These are phyloP conservation scores for Eustoma russellianum DNA, from an alignment of 257 asterid genomes.

Conservation along the genomic window DNA sequence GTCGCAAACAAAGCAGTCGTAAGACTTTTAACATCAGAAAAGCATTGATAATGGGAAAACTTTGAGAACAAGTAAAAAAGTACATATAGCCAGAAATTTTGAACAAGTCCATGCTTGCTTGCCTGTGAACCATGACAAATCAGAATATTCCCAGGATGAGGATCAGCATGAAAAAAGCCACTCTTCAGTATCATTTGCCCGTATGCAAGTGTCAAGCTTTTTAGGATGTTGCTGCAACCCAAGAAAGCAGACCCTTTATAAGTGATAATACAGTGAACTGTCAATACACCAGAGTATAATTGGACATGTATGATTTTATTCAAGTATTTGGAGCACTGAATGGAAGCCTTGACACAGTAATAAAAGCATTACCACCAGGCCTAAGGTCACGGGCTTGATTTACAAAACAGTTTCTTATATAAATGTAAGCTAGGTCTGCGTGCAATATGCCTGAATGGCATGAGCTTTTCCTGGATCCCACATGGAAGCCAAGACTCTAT, in stretches of 20 bases:
- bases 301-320: too few species aligned
- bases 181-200: constrained; percentile 96
- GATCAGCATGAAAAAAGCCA: constrained; percentile 99
- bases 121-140: constrained; percentile 93
- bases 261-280: not conserved
- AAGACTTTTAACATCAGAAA: not conserved
- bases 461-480: too few species aligned
- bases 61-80: not conserved
- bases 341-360: too few species aligned
- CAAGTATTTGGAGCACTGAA: too few species aligned
- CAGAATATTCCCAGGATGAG: constrained; percentile 98
- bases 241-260: constrained; percentile 5
- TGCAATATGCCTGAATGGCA: too few species aligned
- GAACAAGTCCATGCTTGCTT: constrained; percentile 19
- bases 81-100: constrained; percentile 10
- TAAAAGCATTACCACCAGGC: too few species aligned
- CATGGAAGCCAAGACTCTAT: too few species aligned
- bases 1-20: constrained; percentile 1
- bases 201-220: constrained; percentile 82
- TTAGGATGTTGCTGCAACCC: constrained; percentile 73
- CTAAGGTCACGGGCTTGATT: too few species aligned
- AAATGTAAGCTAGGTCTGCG: too few species aligned
- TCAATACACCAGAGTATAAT: constrained; percentile 3
- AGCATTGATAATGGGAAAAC: not conserved
- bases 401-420: too few species aligned